A percentile compares a stretch with the other conserved stretches of the same genome.
phyloP scores from a whole-genome alignment of 2,329 filamentous ascomycete genomes.

The Ophiocordyceps polyrhachis-furcata region DNA sequence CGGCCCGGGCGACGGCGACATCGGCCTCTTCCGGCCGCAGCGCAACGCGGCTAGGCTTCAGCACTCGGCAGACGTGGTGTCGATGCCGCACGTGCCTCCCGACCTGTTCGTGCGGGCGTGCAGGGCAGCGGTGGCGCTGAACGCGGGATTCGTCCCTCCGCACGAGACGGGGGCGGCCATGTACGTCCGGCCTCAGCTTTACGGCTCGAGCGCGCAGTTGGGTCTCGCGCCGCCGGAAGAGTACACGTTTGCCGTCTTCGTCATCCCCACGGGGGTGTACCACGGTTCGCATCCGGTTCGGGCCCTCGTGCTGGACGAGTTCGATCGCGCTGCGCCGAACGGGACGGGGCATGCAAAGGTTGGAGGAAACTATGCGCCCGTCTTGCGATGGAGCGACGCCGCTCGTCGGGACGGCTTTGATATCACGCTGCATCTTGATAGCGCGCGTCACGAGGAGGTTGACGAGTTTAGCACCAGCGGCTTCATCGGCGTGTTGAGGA shows the following conservation, averaged over 20 bases:
- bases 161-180: constrained; percentile 76
- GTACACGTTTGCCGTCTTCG: constrained; percentile 81
- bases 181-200: constrained; percentile 81
- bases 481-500: constrained; percentile 57
- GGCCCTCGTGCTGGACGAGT: constrained; percentile 75
- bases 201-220: constrained; percentile 73
- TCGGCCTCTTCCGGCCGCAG: constrained; percentile 75
- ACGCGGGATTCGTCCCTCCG: constrained; percentile 81
- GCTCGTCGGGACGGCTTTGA: constrained; percentile 65
- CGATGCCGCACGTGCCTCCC: constrained; percentile 62
- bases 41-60: constrained; percentile 74
- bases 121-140: constrained; percentile 65
- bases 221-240: constrained; percentile 76
- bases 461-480: constrained; percentile 94
- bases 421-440: constrained; percentile 91
- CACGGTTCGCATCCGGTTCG: constrained; percentile 80
- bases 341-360: constrained; percentile 87
- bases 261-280: constrained; percentile 84
- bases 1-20: constrained; percentile 43
- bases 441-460: constrained; percentile 62
- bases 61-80: constrained; percentile 66
- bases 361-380: constrained; percentile 89
- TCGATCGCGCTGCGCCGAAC: constrained; percentile 82
- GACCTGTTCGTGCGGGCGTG: constrained; percentile 60
- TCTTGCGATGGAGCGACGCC: constrained; percentile 70